These are phyloP conservation scores for Musa itinerans DNA, from an alignment of 176 grass and related monocot genomes.

Conservation along the genomic window DNA sequence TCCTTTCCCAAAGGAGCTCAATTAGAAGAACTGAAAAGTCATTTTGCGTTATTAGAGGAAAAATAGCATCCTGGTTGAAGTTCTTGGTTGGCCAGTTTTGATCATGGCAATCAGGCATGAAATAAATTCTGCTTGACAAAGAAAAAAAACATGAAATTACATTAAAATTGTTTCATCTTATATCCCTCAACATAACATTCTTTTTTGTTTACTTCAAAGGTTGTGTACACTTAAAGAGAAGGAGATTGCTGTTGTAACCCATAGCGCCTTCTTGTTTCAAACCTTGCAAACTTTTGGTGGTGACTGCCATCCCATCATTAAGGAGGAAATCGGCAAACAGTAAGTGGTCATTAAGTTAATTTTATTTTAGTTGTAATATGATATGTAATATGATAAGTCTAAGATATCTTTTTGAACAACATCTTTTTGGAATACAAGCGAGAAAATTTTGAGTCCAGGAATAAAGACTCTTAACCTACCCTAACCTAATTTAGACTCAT, in stretches of 20 bases:
- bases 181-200: too few relatives aligned
- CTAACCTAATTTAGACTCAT: too few relatives aligned
- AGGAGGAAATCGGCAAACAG: conserved; percentile 44
- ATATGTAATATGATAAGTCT: too few relatives aligned
- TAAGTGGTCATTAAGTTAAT: conserved; percentile 26
- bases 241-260: conserved; percentile 74
- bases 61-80: too few relatives aligned
- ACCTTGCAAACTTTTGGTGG: conserved; percentile 50
- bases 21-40: too few relatives aligned
- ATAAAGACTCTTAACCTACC: too few relatives aligned
- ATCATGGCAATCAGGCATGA: background rate
- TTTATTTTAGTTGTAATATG: background rate
- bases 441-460: too few relatives aligned
- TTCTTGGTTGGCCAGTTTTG: too few relatives aligned
- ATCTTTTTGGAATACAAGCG: too few relatives aligned
- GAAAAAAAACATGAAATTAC: background rate
- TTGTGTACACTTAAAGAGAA: conserved; percentile 82
- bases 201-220: conserved; percentile 21
- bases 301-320: conserved; percentile 54
- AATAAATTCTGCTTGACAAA: background rate
- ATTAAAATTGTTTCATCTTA: background rate
- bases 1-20: too few relatives aligned
- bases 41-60: too few relatives aligned
- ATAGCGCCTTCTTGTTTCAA: conserved; percentile 56
- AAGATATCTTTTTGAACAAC: too few relatives aligned